Conservation (phyloP, 192 early-diverging fungal genomes). For the Coemansia sp. region DNA sequence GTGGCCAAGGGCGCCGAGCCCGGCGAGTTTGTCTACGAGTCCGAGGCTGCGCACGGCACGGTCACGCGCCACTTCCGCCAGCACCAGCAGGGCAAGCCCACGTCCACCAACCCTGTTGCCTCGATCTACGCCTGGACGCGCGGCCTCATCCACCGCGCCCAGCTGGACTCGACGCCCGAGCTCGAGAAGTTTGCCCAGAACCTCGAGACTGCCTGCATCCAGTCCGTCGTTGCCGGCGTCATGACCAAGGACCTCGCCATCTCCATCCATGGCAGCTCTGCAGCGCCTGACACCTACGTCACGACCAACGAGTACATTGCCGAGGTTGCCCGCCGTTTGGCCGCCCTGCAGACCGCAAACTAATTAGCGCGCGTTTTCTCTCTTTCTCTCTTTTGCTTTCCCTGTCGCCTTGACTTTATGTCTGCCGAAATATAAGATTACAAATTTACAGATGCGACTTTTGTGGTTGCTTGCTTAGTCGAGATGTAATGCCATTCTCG, state of each 20-base stretch:
- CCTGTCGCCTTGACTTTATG: too few relatives aligned
- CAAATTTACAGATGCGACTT: too few relatives aligned
- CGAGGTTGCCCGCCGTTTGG: slow-evolving; percentile 68
- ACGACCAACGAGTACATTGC: slow-evolving; percentile 87
- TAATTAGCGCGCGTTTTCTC: slow-evolving; percentile 1
- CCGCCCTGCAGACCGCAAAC: slow-evolving; percentile 26
- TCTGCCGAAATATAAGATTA: too few relatives aligned
- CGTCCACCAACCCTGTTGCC: slow-evolving; percentile 96
- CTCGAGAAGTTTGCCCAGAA: slow-evolving; percentile 71
- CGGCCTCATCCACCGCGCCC: slow-evolving; percentile 91
- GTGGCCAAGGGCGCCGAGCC: slow-evolving; percentile 91
- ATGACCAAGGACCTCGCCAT: slow-evolving; percentile 99
- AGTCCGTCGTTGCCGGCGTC: slow-evolving; percentile 76
- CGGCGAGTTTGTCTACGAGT: slow-evolving; percentile 68
- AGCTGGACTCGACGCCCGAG: slow-evolving; percentile 81
- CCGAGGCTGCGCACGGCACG: slow-evolving; percentile 97
- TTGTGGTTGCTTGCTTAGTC: too few relatives aligned
- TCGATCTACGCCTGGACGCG: slow-evolving; percentile 96
- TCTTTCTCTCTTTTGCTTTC: neutral
- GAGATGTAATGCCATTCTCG: too few relatives aligned
- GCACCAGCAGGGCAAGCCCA: slow-evolving; percentile 94
- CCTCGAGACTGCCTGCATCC: slow-evolving; percentile 85
- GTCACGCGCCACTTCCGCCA: slow-evolving; percentile 94
- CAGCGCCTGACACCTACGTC: slow-evolving; percentile 77
- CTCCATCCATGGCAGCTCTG: slow-evolving; percentile 83